phyloP scores from a whole-genome alignment of 2,329 filamentous ascomycete genomes.

The Hirsutella thompsonii region DNA sequence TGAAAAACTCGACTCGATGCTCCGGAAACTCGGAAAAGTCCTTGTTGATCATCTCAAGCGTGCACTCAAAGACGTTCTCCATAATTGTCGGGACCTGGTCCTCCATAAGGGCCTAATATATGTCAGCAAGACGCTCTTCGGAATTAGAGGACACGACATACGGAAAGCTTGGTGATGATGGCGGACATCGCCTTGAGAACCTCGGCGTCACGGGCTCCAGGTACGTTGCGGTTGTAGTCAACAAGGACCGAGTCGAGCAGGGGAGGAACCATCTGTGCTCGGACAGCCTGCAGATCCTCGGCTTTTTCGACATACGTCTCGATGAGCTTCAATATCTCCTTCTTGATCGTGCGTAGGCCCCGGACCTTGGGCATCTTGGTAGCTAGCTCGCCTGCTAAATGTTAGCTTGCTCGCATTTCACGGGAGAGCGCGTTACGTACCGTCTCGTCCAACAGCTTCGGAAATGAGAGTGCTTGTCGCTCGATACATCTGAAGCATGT shows the following conservation, averaged over 20 bases:
- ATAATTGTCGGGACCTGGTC: slow-evolving; percentile 96
- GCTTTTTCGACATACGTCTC: slow-evolving; percentile 98
- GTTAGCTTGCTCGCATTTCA: not conserved
- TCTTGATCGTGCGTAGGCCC: slow-evolving; percentile 94
- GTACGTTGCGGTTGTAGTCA: slow-evolving; percentile 95
- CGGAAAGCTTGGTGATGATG: slow-evolving; percentile 90
- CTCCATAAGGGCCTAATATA: slow-evolving; percentile 72
- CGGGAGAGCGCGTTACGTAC: slow-evolving; percentile 27
- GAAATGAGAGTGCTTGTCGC: slow-evolving; percentile 95
- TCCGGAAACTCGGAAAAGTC: slow-evolving; percentile 99
- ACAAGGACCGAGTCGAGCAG: slow-evolving; percentile 86
- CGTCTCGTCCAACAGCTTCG: slow-evolving; percentile 75
- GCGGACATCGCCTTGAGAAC: slow-evolving; percentile 96
- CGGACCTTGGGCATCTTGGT: slow-evolving; percentile 97
- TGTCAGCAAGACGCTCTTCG: slow-evolving; percentile 3
- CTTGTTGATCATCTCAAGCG: slow-evolving; percentile 99
- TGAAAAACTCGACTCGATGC: slow-evolving; percentile 99
- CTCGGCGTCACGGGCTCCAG: slow-evolving; percentile 89
- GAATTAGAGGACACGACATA: slow-evolving; percentile 40
- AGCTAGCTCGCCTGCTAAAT: slow-evolving; percentile 60
- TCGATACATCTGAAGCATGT: slow-evolving; percentile 98
- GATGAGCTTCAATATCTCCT: slow-evolving; percentile 96
- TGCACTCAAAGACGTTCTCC: slow-evolving; percentile 98
- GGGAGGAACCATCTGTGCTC: slow-evolving; percentile 88
- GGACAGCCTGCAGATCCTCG: slow-evolving; percentile 87